Evolutionary conservation across 2,329 filamentous ascomycete species (phyloP), one percentile per base, ranked within the genome.

Genomic region (Fusarium sp.): DNA sequence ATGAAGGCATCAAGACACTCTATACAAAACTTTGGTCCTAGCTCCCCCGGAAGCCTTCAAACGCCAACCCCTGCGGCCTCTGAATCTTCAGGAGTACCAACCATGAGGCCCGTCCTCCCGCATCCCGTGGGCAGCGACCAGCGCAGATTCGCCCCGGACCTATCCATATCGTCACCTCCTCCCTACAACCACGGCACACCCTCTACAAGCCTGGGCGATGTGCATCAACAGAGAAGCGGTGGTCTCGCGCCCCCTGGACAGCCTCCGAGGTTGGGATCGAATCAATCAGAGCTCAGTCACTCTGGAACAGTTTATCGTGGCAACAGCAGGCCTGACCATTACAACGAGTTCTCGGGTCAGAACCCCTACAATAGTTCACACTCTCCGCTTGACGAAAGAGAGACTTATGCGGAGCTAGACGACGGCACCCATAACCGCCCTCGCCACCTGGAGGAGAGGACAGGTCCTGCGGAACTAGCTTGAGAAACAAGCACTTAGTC

Each of bases 311-410:
- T 65, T n/a, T 73, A 75, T 46, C 60, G 43, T 19, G 61, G 62
- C 4, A 66, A 55, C 35, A 70, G 71, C 33, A 71, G 54, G 49
- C 65, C 72, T 6, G 50, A 62, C 13, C 67, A 73, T 48, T 73
- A 71, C 50, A 37, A 37, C 22, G 66, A 71, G n/a, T 63, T 75
- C 37, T 49, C 71, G 23, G 30, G 19, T 10, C 56, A 65, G 33
- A 70, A 67, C 39, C 57, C 69, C 10, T 72, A 67, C 41, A 39
- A 55, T 37, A 56, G 49, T 25, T n/a, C 48, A 19, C 25, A 45
- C 59, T 25, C 58, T 17, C 41, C 62, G 9, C 43, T 48, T 17
- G 53, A 67, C 11, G 62, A 59, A 30, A 48, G 62, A 19, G 49
- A 46, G 20, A 53, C 15, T 20, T 64, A 44, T 47, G 35, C 64